phyloP scores from a whole-genome alignment of 768 basidiomycete species.

The Tephrocybe sp. region DNA sequence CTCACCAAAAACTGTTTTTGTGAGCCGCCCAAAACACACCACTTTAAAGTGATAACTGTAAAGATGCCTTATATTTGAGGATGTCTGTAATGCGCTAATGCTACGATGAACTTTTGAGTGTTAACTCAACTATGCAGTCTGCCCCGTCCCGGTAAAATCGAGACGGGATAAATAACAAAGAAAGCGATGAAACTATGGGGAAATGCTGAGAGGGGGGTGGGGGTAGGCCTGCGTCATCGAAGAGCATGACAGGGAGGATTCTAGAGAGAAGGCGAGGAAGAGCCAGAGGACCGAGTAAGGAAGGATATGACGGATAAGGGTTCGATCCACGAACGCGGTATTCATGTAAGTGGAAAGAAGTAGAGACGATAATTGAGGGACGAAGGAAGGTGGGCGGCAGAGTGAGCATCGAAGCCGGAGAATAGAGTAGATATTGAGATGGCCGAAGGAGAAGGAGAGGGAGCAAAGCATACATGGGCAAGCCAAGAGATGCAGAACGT shows the following conservation, averaged over 20 bases:
- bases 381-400: constrained; percentile 3
- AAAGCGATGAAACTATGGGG: neutral
- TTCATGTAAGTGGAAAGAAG: neutral
- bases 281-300: neutral
- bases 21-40: too few species aligned
- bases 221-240: neutral
- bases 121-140: neutral
- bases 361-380: neutral
- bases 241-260: neutral
- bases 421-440: neutral
- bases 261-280: neutral
- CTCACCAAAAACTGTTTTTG: too few species aligned
- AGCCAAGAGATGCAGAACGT: neutral
- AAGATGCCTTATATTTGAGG: too few species aligned
- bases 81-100: neutral
- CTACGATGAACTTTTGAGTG: neutral
- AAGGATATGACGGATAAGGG: neutral
- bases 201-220: neutral
- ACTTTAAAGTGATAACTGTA: too few species aligned
- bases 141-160: neutral
- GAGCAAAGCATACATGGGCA: constrained; percentile 13
- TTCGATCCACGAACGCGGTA: constrained; percentile 9
- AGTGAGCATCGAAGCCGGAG: neutral
- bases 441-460: constrained; percentile 22
- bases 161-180: neutral